Conservation (phyloP, 2,329 filamentous ascomycete species). For the Fusarium chaquense region DNA sequence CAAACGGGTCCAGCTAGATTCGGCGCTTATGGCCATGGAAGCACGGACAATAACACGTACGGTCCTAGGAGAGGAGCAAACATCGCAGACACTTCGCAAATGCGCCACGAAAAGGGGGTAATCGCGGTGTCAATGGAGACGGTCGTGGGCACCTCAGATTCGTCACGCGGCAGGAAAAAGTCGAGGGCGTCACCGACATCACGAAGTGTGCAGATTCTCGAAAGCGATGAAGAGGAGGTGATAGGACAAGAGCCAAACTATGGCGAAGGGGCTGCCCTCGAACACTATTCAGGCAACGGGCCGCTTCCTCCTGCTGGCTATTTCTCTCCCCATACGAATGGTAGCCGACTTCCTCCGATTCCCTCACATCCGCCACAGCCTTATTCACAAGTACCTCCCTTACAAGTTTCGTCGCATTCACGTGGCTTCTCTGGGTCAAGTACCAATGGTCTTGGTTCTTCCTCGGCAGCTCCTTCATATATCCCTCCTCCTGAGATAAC, state of each 20-base stretch:
- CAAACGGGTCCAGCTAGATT: slow-evolving; percentile 68
- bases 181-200: slow-evolving; percentile 44
- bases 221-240: slow-evolving; percentile 52
- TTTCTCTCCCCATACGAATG: slow-evolving; percentile 53
- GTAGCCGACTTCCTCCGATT: slow-evolving; percentile 50
- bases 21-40: slow-evolving; percentile 50
- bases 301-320: slow-evolving; percentile 44
- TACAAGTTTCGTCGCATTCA: slow-evolving; percentile 29
- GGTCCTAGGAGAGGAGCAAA: slow-evolving; percentile 61
- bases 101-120: slow-evolving; percentile 92
- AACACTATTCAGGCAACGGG: slow-evolving; percentile 31
- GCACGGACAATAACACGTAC: slow-evolving; percentile 49
- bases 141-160: slow-evolving; percentile 87
- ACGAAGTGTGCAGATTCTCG: slow-evolving; percentile 46
- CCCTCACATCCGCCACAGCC: slow-evolving; percentile 40
- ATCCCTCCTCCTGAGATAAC: slow-evolving; percentile 71
- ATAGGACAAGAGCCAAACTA: slow-evolving; percentile 40
- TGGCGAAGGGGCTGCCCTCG: slow-evolving; percentile 40
- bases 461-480: slow-evolving; percentile 56
- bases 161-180: slow-evolving; percentile 56
- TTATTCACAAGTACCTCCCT: slow-evolving; percentile 52
- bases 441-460: slow-evolving; percentile 36
- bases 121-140: slow-evolving; percentile 88
- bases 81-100: slow-evolving; percentile 87
- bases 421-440: slow-evolving; percentile 17